These are phyloP conservation scores for Aurantiochytrium sp. DNA, from an alignment of 108 stramenopile genomes.

Conservation along the genomic window DNA sequence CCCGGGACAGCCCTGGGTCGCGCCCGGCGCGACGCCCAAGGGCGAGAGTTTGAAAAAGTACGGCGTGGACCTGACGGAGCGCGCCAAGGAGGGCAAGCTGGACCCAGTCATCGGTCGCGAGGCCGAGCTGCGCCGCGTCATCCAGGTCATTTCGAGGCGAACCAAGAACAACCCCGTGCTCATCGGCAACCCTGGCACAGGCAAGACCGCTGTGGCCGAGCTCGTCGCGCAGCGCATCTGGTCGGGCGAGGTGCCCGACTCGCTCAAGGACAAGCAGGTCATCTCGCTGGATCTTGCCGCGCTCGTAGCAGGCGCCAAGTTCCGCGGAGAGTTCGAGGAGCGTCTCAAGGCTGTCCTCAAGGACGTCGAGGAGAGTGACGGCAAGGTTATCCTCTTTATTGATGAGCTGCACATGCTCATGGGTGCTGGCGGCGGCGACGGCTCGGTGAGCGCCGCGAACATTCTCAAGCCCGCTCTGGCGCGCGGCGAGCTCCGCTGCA, in stretches of 20 bases:
- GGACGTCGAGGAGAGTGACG: conserved; percentile 77
- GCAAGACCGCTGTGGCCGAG: conserved; percentile 86
- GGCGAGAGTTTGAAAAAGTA: conserved; percentile 66
- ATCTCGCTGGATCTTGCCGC: conserved; percentile 91
- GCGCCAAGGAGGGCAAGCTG: conserved; percentile 80
- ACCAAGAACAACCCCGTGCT: conserved; percentile 94
- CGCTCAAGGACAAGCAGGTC: conserved; percentile 68
- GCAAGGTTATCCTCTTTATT: conserved; percentile 82
- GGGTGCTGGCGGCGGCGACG: conserved; percentile 84
- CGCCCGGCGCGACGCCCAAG: background rate
- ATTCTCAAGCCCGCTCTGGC: conserved; percentile 93
- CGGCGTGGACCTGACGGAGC: conserved; percentile 83
- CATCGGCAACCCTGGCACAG: conserved; percentile 87
- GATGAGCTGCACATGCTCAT: conserved; percentile 94
- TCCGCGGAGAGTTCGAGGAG: conserved; percentile 96
- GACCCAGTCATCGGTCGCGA: conserved; percentile 95
- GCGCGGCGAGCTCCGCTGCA: conserved; percentile 89
- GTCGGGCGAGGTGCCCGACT: conserved; percentile 85
- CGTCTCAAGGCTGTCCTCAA: conserved; percentile 85
- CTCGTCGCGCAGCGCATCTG: conserved; percentile 86
- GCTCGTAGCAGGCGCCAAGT: conserved; percentile 92
- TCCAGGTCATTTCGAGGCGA: conserved; percentile 83
- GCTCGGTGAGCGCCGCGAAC: conserved; percentile 94
- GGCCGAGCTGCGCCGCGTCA: conserved; percentile 56
- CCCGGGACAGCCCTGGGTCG: background rate